phyloP scores from a whole-genome alignment of 1,284 basidiomycete genomes.

The Volvariella surrecta region DNA sequence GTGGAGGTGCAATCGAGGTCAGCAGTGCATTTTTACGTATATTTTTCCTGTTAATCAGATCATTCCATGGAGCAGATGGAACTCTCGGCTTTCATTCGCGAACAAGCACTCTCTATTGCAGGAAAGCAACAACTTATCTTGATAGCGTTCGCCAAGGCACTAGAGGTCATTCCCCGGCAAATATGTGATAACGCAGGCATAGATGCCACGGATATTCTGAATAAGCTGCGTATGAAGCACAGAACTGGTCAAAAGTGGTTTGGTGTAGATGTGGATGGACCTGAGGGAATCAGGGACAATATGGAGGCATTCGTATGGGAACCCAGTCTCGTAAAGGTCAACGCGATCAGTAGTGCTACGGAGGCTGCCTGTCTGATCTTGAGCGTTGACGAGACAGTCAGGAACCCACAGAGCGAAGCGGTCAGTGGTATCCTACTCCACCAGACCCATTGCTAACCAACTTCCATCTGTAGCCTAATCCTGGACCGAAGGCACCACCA shows the following conservation, averaged over 20 bases:
- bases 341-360: slow-evolving; percentile 90
- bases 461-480: slow-evolving; percentile 37
- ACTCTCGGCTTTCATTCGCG: slow-evolving; percentile 87
- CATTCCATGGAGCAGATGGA: slow-evolving; percentile 64
- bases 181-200: slow-evolving; percentile 98
- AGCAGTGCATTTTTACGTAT: slow-evolving; percentile 13
- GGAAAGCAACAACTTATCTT: slow-evolving; percentile 96
- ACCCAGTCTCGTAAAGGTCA: slow-evolving; percentile 91
- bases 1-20: slow-evolving; percentile 96
- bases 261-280: slow-evolving; percentile 91
- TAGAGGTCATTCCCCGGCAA: slow-evolving; percentile 97
- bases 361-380: slow-evolving; percentile 96
- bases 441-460: slow-evolving; percentile 9
- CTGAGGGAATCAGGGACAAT: slow-evolving; percentile 88
- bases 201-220: slow-evolving; percentile 95
- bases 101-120: slow-evolving; percentile 86
- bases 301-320: slow-evolving; percentile 99
- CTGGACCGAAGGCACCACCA: slow-evolving; percentile 79
- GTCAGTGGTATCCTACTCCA: slow-evolving; percentile 33
- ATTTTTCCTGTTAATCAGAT: slow-evolving; percentile 6
- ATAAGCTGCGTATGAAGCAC: slow-evolving; percentile 96
- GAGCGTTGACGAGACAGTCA: slow-evolving; percentile 91
- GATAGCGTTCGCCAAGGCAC: slow-evolving; percentile 92
- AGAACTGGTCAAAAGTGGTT: slow-evolving; percentile 85
- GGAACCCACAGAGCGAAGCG: slow-evolving; percentile 87